Conservation (phyloP, 83 land plant species). For the Diphasiastrum complanatum region DNA sequence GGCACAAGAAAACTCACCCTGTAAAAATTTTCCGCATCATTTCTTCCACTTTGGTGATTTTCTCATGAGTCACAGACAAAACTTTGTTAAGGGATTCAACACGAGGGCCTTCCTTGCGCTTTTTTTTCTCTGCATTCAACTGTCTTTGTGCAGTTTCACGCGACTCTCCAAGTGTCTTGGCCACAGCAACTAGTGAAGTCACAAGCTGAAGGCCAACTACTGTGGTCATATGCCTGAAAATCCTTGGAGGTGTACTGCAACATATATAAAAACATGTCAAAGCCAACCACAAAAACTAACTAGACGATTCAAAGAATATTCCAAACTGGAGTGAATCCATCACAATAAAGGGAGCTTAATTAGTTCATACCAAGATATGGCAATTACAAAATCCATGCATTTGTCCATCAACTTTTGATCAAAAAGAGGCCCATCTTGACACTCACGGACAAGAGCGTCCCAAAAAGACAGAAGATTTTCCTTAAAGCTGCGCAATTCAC, state of each 20-base stretch:
- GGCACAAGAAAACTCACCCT: conserved; percentile 40
- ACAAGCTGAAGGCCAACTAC: conserved; percentile 86
- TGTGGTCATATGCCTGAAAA: conserved; percentile 76
- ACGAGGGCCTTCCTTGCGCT: conserved; percentile 71
- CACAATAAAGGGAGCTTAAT: too few species aligned
- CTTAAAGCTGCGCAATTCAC: conserved; percentile 72
- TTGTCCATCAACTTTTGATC: conserved; percentile 73
- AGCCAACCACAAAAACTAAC: not conserved
- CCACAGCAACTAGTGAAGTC: conserved; percentile 78
- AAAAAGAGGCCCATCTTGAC: conserved; percentile 88
- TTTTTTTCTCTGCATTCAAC: conserved; percentile 92
- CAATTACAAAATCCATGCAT: conserved; percentile 85
- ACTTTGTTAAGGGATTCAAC: conserved; percentile 76
- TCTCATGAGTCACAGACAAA: conserved; percentile 61
- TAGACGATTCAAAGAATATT: not conserved
- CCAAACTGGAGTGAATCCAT: not conserved
- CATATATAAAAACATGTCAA: not conserved
- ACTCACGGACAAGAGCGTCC: conserved; percentile 74
- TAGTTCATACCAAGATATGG: conserved; percentile 76
- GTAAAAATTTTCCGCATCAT: conserved; percentile 90
- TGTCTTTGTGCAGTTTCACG: conserved; percentile 94
- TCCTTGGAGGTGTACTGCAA: conserved; percentile 90
- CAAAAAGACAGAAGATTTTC: conserved; percentile 71
- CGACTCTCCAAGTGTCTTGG: conserved; percentile 71
- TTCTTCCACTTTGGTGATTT: conserved; percentile 62